These are phyloP conservation scores for Ceratocystis huliohia DNA, from an alignment of 2,329 filamentous ascomycete genomes.

Conservation along the genomic window DNA sequence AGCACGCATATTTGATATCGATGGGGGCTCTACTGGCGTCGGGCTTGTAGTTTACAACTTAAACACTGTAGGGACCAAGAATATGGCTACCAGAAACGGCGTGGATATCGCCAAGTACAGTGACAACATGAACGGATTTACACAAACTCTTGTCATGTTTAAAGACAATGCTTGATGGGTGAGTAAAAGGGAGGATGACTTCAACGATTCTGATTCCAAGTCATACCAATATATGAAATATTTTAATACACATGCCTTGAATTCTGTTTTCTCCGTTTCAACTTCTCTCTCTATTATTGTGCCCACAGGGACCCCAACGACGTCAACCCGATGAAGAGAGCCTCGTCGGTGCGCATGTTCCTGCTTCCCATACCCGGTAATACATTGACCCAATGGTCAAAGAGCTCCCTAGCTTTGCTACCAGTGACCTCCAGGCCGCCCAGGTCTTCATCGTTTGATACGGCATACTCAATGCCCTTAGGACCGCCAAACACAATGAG, in stretches of 20 bases:
- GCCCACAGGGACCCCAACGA: conserved; percentile 49
- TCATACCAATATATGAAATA: background rate
- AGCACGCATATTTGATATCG: conserved; percentile 31
- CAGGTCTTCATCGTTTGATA: conserved; percentile 46
- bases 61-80: conserved; percentile 34
- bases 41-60: conserved; percentile 33
- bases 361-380: conserved; percentile 69
- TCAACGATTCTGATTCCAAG: background rate
- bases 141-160: conserved; percentile 30
- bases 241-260: conserved; percentile 3
- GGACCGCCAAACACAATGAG: conserved; percentile 72
- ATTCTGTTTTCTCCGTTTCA: background rate
- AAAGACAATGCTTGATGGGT: conserved; percentile 15
- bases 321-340: conserved; percentile 63
- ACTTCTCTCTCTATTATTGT: conserved; percentile 7
- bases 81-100: conserved; percentile 32
- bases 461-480: conserved; percentile 63
- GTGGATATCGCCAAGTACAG: conserved; percentile 28
- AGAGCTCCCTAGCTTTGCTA: conserved; percentile 53
- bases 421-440: conserved; percentile 50
- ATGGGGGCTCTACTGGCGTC: conserved; percentile 18
- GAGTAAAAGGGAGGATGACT: conserved; percentile 20
- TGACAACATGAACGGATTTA: conserved; percentile 32
- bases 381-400: conserved; percentile 76
- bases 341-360: conserved; percentile 74